Base-by-base conservation (phyloP, 2,329 filamentous ascomycete species). In the Lasiodiplodia sp. region DNA sequence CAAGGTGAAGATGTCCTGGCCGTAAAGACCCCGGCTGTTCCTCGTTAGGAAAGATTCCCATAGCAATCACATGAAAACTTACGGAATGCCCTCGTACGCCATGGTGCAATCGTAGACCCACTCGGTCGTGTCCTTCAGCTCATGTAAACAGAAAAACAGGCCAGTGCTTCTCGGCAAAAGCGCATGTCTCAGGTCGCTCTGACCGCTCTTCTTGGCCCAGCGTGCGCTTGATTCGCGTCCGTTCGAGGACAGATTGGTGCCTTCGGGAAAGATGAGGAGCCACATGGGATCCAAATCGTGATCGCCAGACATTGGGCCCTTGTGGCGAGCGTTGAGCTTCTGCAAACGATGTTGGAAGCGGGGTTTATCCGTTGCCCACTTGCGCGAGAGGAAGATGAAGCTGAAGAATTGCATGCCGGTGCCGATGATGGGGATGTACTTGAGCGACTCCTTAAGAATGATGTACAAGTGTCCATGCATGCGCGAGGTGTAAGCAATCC, bases 41-140 rank as follows among this genome's bases (percentile, higher is more conserved):
- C 12, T 56, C 25, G 68, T 74, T 47, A 75, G 67, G 10, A 44
- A 21, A 18, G 31, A 47, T 47, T 11, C 2, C 18, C 12, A 10
- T 8, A n/a, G 34, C n/a, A 16, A n/a, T 25, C 16, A 38, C 34
- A 40, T 49, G 31, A 10, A 12, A 28, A 91, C 93, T 85, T 87
- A 95, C 91, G 92, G 92, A 62, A 97, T 88, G 38, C 95, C 96
- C 80, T 97, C 95, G 78, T 99, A 99, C 16, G 93, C 94, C 67
- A 99, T 89, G 0, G 96, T 98, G 80, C 95, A 97, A 81, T 97
- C 93, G 76, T 97, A 97, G 18, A 97, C 85, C 77, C 92, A 96
- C 4, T 95, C 92, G 0, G 96, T 87, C 0, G 90, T 91, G 7
- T 85, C 87, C 74, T 88, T 87, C 12, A 97, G 83, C 79, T 96